phyloP scores from a whole-genome alignment of 148 eudicot genomes.

The Limonium bicolor region DNA sequence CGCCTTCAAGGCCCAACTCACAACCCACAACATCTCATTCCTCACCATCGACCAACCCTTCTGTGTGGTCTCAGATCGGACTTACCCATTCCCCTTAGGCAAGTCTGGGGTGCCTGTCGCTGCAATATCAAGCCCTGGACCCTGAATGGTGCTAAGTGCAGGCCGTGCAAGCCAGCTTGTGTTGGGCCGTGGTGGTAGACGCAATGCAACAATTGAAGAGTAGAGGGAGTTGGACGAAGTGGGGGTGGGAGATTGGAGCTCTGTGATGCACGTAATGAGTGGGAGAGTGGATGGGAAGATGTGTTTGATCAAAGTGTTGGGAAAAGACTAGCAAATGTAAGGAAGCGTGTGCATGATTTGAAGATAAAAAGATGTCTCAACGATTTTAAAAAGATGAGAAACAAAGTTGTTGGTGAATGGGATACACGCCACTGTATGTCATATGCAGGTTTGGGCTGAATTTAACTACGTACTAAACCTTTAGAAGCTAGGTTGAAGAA shows the following conservation, averaged over 20 bases:
- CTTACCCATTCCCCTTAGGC: conserved; percentile 37
- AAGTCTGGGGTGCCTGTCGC: conserved; percentile 62
- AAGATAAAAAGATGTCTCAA: conserved; percentile 32
- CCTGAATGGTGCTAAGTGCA: conserved; percentile 71
- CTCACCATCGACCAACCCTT: conserved; percentile 32
- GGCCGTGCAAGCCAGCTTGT: conserved; percentile 60
- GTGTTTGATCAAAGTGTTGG: conserved; percentile 38
- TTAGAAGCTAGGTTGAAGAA: too few species aligned
- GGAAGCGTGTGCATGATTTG: conserved; percentile 30
- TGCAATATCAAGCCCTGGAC: conserved; percentile 56
- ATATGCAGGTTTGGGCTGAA: conserved; percentile 55
- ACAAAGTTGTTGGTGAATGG: conserved; percentile 28
- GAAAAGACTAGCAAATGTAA: conserved; percentile 17
- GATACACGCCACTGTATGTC: conserved; percentile 33
- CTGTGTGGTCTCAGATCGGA: conserved; percentile 61
- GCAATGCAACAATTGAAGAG: conserved; percentile 26
- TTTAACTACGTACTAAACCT: too few species aligned
- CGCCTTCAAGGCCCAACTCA: conserved; percentile 64
- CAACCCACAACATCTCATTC: conserved; percentile 20
- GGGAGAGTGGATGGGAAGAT: conserved; percentile 67
- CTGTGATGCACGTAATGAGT: conserved; percentile 49
- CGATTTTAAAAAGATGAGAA: conserved; percentile 40
- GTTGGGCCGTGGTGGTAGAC: conserved; percentile 26
- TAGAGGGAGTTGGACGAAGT: conserved; percentile 74
- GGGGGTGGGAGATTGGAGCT: conserved; percentile 36